These are phyloP conservation scores for Stylosanthes scabra DNA, from an alignment of 331 rosid species.

Conservation along the genomic window DNA sequence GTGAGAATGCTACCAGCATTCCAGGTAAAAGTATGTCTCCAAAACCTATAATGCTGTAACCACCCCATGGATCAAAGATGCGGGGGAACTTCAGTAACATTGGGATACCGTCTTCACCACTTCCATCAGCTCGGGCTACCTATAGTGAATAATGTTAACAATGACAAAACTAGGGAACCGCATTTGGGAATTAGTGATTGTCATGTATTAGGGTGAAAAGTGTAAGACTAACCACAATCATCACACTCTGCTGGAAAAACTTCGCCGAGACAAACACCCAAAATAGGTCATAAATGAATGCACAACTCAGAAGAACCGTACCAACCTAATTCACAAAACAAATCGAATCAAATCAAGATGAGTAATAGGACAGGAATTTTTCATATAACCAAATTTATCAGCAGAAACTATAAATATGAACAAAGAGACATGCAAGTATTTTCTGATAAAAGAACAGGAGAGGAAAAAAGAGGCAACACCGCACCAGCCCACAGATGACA, in stretches of 20 bases:
- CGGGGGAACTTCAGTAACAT: constrained; percentile 97
- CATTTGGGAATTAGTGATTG: constrained; percentile 17
- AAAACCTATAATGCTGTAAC: constrained; percentile 97
- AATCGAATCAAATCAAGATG: constrained; percentile 38
- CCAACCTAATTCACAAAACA: constrained; percentile 73
- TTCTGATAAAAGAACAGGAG: neutral
- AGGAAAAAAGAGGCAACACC: constrained; percentile 26
- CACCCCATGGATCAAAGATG: constrained; percentile 98
- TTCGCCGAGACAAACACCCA: constrained; percentile 93
- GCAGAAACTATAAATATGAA: constrained; percentile 10
- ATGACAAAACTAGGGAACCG: constrained; percentile 19
- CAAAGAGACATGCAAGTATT: constrained; percentile 13
- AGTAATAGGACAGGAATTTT: constrained; percentile 19
- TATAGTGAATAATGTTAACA: constrained; percentile 36
- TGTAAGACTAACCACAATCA: constrained; percentile 92
- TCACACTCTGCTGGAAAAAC: constrained; percentile 93
- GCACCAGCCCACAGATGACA: neutral
- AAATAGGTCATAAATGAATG: constrained; percentile 89
- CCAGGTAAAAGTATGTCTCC: constrained; percentile 99
- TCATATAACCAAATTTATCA: constrained; percentile 14
- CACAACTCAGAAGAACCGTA: constrained; percentile 92
- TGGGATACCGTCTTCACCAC: constrained; percentile 97
- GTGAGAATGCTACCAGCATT: constrained; percentile 87
- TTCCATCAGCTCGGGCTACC: constrained; percentile 96
- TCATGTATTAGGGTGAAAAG: constrained; percentile 17